Conservation (phyloP, 441 rosid species). For the Euphorbia schlechtendalii region DNA sequence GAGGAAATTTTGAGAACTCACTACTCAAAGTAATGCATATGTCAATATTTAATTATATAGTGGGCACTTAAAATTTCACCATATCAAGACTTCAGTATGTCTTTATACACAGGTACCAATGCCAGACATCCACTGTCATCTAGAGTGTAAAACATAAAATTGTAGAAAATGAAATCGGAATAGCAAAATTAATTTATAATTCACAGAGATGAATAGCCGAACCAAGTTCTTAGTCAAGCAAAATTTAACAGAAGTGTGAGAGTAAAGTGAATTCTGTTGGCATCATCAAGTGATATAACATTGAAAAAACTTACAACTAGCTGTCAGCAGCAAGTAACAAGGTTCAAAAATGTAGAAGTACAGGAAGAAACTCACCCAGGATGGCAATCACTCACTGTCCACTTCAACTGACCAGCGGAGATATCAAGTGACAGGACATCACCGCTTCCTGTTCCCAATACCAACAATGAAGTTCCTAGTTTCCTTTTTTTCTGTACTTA, state of each 20-base stretch:
- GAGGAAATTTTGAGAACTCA: conserved; percentile 6
- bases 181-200: background rate
- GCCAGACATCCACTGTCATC: background rate
- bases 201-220: background rate
- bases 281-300: background rate
- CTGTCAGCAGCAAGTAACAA: background rate
- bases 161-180: background rate
- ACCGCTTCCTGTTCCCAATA: conserved; percentile 91
- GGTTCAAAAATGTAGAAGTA: background rate
- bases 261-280: background rate
- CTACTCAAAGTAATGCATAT: background rate
- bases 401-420: conserved; percentile 77
- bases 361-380: conserved; percentile 62
- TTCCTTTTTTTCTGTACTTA: conserved; percentile 78
- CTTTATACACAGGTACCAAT: background rate
- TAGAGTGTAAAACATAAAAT: background rate
- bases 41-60: background rate
- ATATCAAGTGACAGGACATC: conserved; percentile 90
- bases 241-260: background rate
- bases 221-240: conserved; percentile 1
- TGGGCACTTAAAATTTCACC: background rate
- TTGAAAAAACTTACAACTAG: background rate
- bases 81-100: background rate
- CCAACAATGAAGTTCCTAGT: conserved; percentile 53
- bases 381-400: conserved; percentile 84